Base-by-base conservation (phyloP, 257 asterid genomes). In the Solanum pennellii region DNA sequence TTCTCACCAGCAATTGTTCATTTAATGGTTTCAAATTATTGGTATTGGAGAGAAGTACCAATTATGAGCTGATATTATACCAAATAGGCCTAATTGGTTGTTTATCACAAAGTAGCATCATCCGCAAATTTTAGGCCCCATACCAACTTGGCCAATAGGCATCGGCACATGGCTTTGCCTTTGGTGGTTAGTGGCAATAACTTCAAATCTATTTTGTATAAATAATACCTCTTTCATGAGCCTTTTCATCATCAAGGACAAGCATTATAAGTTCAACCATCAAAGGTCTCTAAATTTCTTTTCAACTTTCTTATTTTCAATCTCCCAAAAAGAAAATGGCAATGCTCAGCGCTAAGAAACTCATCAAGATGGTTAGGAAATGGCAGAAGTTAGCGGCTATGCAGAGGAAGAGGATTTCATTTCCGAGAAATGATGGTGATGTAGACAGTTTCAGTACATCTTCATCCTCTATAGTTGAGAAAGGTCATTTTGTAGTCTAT, bases 401-500 rank as follows among this genome's bases (percentile, higher is more conserved):
- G 68, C 68, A 60, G 29, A 21, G 68, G 14, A 60, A 60, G 14
- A 60, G 6, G 68, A 60, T 60, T 21, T 60, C 68, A 23, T 60
- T 60, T 60, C 29, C 29, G 23, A 60, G 68, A 60, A 21, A 23
- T 60, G 68, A 11, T 20, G 2, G 71, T 11, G 71, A 23, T 29
- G 33, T 16, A 49, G 41, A 25, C 29, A 84, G 45, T 21, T 42
- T 9, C 7, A 31, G 56, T 52, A 21, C 29, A 12, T 73, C 44
- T 3, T 23, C 44, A 39, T 3, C 87, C 7, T 21, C 12, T 0
- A 7, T 74, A 12, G 83, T 85, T 5, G 89, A 76, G 41, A 92
- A 89, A 72, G 91, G 94, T 29, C 92, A 90, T 86, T 88, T 92
- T 87, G 79, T 89, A 2, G 87, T 90, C 12, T 92, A 91, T 49